phyloP scores from a whole-genome alignment of 2,329 filamentous ascomycete genomes.

The Pseudovirgaria hyperparasitica region DNA sequence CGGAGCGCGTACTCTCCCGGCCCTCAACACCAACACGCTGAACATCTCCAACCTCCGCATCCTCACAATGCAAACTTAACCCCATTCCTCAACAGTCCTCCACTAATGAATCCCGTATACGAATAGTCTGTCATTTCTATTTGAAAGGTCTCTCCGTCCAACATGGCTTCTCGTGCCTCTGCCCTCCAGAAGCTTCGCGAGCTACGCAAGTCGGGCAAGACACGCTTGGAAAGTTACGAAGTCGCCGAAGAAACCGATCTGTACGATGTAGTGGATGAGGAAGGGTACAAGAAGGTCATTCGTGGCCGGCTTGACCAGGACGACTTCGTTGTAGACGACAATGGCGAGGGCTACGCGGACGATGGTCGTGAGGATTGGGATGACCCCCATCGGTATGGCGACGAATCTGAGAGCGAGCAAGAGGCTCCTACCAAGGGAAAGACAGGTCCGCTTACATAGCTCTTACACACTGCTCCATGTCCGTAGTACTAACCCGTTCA shows the following conservation, averaged over 20 bases:
- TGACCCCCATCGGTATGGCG: conserved; percentile 53
- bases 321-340: conserved; percentile 97
- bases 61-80: not conserved
- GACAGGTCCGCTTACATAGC: conserved; percentile 33
- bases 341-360: conserved; percentile 91
- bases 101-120: conserved; percentile 4
- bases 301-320: conserved; percentile 80
- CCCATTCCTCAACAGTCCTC: not conserved
- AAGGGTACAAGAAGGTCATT: conserved; percentile 93
- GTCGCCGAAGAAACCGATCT: conserved; percentile 72
- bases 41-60: conserved; percentile 12
- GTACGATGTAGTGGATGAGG: conserved; percentile 95
- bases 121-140: conserved; percentile 6
- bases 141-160: conserved; percentile 9
- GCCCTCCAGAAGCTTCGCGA: conserved; percentile 64
- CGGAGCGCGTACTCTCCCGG: conserved; percentile 14
- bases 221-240: conserved; percentile 75
- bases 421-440: conserved; percentile 47
- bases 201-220: conserved; percentile 80
- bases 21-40: conserved; percentile 6
- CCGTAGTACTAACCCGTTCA: conserved; percentile 9
- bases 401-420: conserved; percentile 59
- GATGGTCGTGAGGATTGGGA: conserved; percentile 66
- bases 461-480: conserved; percentile 2
- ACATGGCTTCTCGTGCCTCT: conserved; percentile 21